Evolutionary conservation across 1,284 basidiomycete genomes (phyloP).

Genomic region (Cystobasidium slooffiae): DNA sequence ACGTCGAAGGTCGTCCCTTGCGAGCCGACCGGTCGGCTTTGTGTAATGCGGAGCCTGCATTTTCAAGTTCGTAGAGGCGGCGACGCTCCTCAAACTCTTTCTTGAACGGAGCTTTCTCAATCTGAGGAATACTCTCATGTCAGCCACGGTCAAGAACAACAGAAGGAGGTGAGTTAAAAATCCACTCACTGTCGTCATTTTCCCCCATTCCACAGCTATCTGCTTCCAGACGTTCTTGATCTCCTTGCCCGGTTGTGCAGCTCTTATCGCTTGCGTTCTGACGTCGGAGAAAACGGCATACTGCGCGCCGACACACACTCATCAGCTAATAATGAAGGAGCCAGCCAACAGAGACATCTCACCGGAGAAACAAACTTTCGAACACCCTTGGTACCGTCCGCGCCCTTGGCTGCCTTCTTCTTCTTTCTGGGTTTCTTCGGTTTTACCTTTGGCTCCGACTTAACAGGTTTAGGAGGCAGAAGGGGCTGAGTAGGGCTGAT

Average conservation of each 20-base stretch:
- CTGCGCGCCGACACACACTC: not conserved
- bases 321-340: not conserved
- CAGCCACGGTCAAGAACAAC: not conserved
- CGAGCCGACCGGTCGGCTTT: not conserved
- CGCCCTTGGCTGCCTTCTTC: not conserved
- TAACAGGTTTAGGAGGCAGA: not conserved
- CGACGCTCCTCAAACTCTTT: slow-evolving; percentile 9
- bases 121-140: not conserved
- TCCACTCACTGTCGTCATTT: slow-evolving; percentile 8
- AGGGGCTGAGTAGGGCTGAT: no score
- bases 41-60: not conserved
- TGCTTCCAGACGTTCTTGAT: slow-evolving; percentile 17
- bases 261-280: not conserved
- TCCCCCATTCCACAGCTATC: not conserved
- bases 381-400: not conserved
- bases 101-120: slow-evolving; percentile 10
- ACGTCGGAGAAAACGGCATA: slow-evolving; percentile 14
- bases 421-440: not conserved
- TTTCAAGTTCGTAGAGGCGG: slow-evolving; percentile 10
- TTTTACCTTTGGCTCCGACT: not conserved
- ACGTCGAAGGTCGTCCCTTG: not conserved
- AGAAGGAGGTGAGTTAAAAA: not conserved
- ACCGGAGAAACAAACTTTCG: not conserved
- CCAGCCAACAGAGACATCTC: no score
- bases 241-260: not conserved